Evolutionary conservation across 805 yeast species (phyloP).

Genomic region (Candida corydali): DNA sequence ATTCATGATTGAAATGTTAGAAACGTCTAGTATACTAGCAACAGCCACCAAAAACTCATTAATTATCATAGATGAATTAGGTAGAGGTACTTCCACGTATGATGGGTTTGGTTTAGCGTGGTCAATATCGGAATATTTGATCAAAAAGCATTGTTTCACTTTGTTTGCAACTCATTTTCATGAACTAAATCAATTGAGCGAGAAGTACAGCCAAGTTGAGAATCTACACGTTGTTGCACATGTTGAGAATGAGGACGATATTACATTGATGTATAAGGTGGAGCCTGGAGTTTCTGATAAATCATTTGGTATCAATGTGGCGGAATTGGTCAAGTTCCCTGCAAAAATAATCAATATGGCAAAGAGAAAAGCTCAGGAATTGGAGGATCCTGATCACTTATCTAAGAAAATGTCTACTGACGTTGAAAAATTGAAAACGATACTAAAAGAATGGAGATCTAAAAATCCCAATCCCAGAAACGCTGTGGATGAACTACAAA

Average conservation of each 20-base stretch:
- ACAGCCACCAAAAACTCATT: conserved; percentile 76
- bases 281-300: conserved; percentile 94
- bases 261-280: conserved; percentile 88
- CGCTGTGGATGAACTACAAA: conserved; percentile 16
- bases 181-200: conserved; percentile 80
- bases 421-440: conserved; percentile 41
- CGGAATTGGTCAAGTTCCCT: conserved; percentile 93
- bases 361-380: conserved; percentile 84
- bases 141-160: conserved; percentile 72
- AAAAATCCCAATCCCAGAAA: conserved; percentile 42
- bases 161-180: conserved; percentile 97
- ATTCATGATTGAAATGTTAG: conserved; percentile 88
- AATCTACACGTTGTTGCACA: conserved; percentile 94
- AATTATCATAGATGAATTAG: conserved; percentile 89
- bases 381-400: conserved; percentile 42
- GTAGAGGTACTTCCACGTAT: conserved; percentile 85
- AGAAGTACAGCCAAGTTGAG: conserved; percentile 56
- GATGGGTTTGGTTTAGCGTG: conserved; percentile 98
- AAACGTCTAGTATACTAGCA: conserved; percentile 81
- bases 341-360: conserved; percentile 90
- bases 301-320: conserved; percentile 97
- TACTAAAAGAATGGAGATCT: conserved; percentile 53
- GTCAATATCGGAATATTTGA: conserved; percentile 87
- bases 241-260: conserved; percentile 63
- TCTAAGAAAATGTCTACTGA: conserved; percentile 56